These are phyloP conservation scores for Ogataea kodamae DNA, from an alignment of 805 yeast genomes.

Conservation along the genomic window DNA sequence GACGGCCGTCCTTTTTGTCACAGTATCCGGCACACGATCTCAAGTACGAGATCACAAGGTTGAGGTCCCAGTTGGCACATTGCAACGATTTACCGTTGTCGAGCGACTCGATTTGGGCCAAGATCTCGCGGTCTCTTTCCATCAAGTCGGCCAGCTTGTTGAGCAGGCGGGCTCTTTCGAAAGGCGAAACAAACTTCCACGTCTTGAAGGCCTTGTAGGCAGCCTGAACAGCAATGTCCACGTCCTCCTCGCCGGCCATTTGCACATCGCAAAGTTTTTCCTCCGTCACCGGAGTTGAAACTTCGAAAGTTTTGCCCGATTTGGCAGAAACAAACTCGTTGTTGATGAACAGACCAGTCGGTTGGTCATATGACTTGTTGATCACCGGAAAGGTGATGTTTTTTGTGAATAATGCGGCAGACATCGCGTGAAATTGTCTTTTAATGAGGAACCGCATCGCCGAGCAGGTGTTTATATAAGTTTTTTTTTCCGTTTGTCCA, in stretches of 20 bases:
- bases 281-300: conserved; percentile 66
- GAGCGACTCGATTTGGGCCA: conserved; percentile 78
- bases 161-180: conserved; percentile 58
- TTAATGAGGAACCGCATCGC: conserved; percentile 1
- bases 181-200: conserved; percentile 73
- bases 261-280: conserved; percentile 65
- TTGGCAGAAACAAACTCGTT: conserved; percentile 57
- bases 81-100: conserved; percentile 85
- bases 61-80: conserved; percentile 73
- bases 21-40: conserved; percentile 91
- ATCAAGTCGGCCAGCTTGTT: conserved; percentile 72
- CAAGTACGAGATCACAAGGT: conserved; percentile 61
- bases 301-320: conserved; percentile 58
- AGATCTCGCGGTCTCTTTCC: conserved; percentile 64
- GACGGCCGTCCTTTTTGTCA: conserved; percentile 77
- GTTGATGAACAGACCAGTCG: conserved; percentile 61
- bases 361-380: conserved; percentile 35
- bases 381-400: conserved; percentile 34
- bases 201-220: conserved; percentile 74
- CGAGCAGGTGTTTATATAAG: conserved; percentile 7
- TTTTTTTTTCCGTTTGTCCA: conserved; percentile 7
- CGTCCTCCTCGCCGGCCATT: conserved; percentile 76
- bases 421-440: conserved; percentile 11
- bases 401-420: conserved; percentile 21
- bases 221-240: conserved; percentile 80